phyloP scores from a whole-genome alignment of 306 rosid species.

The Prinsepia uniflora region DNA sequence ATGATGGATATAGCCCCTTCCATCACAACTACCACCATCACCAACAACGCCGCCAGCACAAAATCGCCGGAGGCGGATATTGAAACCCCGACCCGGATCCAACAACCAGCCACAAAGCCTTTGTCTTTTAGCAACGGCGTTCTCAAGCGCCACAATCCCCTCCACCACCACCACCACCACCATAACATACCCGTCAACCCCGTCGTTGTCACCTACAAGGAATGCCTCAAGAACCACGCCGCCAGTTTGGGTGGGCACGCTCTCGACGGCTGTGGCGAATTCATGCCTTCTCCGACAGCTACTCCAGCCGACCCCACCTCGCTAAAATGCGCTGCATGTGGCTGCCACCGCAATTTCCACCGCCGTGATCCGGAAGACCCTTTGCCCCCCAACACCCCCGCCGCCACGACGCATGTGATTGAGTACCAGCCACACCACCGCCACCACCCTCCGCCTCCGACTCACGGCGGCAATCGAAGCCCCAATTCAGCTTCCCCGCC shows the following conservation, averaged over 20 bases:
- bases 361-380: slow-evolving; percentile 91
- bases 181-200: slow-evolving; percentile 5
- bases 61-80: slow-evolving; percentile 68
- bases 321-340: slow-evolving; percentile 92
- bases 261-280: slow-evolving; percentile 91
- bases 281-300: slow-evolving; percentile 73
- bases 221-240: slow-evolving; percentile 90
- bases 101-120: slow-evolving; percentile 40
- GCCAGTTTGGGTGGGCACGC: slow-evolving; percentile 87
- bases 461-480: slow-evolving; percentile 38
- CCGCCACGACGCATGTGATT: slow-evolving; percentile 41
- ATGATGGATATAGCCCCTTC: slow-evolving; percentile 59
- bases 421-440: slow-evolving; percentile 90
- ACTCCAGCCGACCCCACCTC: slow-evolving; percentile 66
- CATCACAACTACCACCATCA: slow-evolving; percentile 26
- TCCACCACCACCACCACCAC: slow-evolving; percentile 21
- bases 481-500: slow-evolving; percentile 88
- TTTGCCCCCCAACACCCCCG: slow-evolving; percentile 16
- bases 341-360: slow-evolving; percentile 96
- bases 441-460: slow-evolving; percentile 45
- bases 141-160: slow-evolving; percentile 62
- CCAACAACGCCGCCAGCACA: slow-evolving; percentile 23
- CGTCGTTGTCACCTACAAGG: slow-evolving; percentile 48
- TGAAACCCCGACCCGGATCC: slow-evolving; percentile 63
- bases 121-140: slow-evolving; percentile 69